Conservation (phyloP, 768 basidiomycete species). For the Vararia minispora region DNA sequence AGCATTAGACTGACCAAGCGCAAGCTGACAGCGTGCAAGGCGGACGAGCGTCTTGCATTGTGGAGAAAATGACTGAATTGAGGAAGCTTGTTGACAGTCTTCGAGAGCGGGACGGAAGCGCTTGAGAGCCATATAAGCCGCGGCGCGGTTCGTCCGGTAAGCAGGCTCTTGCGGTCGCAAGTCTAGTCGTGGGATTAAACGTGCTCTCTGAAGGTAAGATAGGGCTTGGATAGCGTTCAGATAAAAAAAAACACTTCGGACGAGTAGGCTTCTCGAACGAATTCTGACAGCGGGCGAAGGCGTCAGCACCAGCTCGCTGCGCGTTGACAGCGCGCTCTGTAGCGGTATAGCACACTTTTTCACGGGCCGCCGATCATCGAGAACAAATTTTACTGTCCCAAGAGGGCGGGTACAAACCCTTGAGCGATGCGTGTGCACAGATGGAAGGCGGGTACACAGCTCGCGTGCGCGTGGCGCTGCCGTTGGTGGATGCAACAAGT, state of each 20-base stretch:
- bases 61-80: conserved; percentile 44
- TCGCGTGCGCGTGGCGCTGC: neutral
- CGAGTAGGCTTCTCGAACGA: too few species aligned
- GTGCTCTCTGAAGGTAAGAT: conserved; percentile 28
- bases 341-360: too few species aligned
- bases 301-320: conserved; percentile 18
- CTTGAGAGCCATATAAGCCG: conserved; percentile 75
- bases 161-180: too few species aligned
- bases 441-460: too few species aligned
- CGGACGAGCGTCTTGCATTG: conserved; percentile 78
- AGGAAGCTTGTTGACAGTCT: conserved; percentile 68
- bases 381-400: too few species aligned
- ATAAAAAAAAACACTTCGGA: conserved; percentile 6
- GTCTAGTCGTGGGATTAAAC: conserved; percentile 42
- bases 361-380: neutral
- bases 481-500: neutral
- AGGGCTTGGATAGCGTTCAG: neutral
- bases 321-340: too few species aligned
- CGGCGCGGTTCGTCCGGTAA: conserved; percentile 79
- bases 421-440: neutral
- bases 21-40: conserved; percentile 75
- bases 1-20: conserved; percentile 56
- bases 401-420: neutral
- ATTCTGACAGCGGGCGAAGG: too few species aligned
- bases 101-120: conserved; percentile 61